Percentiles rank a stretch among this genome's conserved stretches.
These are phyloP conservation scores for Aspergillus fijiensis DNA, from an alignment of 2,329 filamentous ascomycete genomes.

Conservation along the genomic window DNA sequence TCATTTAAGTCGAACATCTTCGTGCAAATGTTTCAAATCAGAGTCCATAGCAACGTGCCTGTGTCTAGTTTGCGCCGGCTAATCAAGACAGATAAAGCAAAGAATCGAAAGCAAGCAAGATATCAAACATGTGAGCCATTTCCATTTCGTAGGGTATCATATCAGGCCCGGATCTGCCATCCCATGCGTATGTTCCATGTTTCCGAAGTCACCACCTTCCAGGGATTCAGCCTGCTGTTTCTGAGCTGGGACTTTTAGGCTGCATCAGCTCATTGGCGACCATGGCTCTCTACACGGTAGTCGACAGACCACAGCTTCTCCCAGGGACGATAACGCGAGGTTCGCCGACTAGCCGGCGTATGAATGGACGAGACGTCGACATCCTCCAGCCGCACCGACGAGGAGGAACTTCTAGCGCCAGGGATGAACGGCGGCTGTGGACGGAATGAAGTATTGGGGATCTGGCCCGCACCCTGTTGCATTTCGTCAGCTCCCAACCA, in stretches of 20 bases:
- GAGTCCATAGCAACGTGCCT: not conserved
- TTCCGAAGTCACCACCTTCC: not conserved
- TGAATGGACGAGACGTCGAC: constrained; percentile 19
- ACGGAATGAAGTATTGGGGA: constrained; percentile 2
- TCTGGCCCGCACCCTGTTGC: constrained; percentile 21
- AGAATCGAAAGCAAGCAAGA: not conserved
- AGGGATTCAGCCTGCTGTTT: not conserved
- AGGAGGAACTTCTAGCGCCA: constrained; percentile 15
- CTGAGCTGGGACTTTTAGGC: not conserved
- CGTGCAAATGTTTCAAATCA: not conserved
- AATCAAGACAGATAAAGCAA: not conserved
- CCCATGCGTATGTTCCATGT: not conserved
- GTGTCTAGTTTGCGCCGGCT: not conserved
- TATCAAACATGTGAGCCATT: not conserved
- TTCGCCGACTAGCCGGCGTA: constrained; percentile 25
- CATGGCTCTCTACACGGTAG: constrained; percentile 37
- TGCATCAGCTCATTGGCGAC: not conserved
- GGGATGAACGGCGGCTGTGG: constrained; percentile 2
- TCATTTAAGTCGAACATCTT: not conserved
- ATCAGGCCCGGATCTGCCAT: constrained; percentile 12
- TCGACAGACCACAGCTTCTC: constrained; percentile 47
- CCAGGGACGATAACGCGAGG: constrained; percentile 36
- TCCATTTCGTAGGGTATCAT: constrained; percentile 22
- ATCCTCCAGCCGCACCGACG: constrained; percentile 17
- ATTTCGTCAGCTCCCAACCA: constrained; percentile 22